phyloP scores from a whole-genome alignment of 2,329 filamentous ascomycete genomes.

The Pyrenophora teres region DNA sequence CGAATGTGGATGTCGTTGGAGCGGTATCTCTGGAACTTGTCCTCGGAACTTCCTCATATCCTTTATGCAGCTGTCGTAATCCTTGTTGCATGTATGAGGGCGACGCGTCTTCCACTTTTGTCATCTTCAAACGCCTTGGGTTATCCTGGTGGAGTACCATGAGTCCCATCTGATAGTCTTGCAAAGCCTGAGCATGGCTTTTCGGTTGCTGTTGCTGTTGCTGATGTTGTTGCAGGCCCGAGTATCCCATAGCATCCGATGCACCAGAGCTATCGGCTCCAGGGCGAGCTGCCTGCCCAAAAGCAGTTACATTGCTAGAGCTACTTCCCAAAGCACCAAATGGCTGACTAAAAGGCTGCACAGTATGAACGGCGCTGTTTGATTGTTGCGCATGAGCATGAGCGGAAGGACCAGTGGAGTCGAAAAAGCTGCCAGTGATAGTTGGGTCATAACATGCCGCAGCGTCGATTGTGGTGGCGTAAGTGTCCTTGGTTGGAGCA shows the following conservation, averaged over 20 bases:
- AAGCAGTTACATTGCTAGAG: background rate
- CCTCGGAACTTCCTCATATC: no score
- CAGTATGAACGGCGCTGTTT: no score
- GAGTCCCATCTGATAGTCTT: conserved; percentile 83
- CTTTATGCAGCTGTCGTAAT: no score
- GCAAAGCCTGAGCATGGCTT: conserved; percentile 50
- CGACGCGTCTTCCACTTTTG: background rate
- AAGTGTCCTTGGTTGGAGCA: no score
- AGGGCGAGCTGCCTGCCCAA: background rate
- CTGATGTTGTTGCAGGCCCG: conserved; percentile 1
- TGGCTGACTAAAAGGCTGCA: background rate
- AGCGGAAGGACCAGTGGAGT: background rate
- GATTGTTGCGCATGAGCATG: no score
- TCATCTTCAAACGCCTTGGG: conserved; percentile 80
- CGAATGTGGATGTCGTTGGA: no score
- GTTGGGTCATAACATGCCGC: background rate
- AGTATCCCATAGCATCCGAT: background rate
- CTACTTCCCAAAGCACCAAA: background rate
- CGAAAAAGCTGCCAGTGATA: background rate
- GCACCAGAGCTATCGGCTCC: no score
- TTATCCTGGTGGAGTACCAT: conserved; percentile 86
- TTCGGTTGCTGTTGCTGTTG: background rate
- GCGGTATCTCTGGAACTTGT: no score
- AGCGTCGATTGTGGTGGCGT: background rate
- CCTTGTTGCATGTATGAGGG: background rate